Evolutionary conservation across 2,329 filamentous ascomycete species (phyloP).

Genomic region (Cladophialophora yegresii): DNA sequence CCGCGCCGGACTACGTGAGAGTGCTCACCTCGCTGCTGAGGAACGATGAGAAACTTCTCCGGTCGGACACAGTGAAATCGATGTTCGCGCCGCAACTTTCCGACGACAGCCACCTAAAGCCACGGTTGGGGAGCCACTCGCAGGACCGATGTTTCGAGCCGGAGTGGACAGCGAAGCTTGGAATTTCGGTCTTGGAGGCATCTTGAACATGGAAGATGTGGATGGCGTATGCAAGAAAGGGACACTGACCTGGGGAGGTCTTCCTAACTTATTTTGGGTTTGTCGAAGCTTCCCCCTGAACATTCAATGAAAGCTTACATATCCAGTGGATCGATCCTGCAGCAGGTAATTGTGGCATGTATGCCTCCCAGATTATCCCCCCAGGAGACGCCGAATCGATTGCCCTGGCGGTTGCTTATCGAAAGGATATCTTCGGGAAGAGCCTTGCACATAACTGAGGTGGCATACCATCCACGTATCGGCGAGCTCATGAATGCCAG

Average conservation of each 20-base stretch:
- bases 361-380: conserved; percentile 35
- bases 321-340: conserved; percentile 35
- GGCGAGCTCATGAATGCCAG: neutral
- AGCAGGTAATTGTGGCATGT: conserved; percentile 32
- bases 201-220: conserved; percentile 27
- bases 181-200: conserved; percentile 30
- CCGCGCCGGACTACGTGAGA: conserved; percentile 39
- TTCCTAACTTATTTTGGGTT: conserved; percentile 36
- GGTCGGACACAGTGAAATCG: conserved; percentile 33
- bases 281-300: neutral
- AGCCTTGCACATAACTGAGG: neutral
- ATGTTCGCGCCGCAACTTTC: conserved; percentile 32
- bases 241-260: conserved; percentile 36
- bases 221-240: conserved; percentile 26
- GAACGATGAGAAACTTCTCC: conserved; percentile 41
- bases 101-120: conserved; percentile 9
- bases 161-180: conserved; percentile 17
- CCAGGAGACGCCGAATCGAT: conserved; percentile 32
- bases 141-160: conserved; percentile 17
- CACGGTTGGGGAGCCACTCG: neutral
- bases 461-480: neutral
- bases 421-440: conserved; percentile 24
- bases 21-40: conserved; percentile 39
- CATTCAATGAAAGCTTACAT: conserved; percentile 3
- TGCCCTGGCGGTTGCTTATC: conserved; percentile 24